A percentile compares a stretch with the other conserved stretches of the same genome.
phyloP scores from a whole-genome alignment of 1,284 basidiomycete species.

The Austroboletus niveus region DNA sequence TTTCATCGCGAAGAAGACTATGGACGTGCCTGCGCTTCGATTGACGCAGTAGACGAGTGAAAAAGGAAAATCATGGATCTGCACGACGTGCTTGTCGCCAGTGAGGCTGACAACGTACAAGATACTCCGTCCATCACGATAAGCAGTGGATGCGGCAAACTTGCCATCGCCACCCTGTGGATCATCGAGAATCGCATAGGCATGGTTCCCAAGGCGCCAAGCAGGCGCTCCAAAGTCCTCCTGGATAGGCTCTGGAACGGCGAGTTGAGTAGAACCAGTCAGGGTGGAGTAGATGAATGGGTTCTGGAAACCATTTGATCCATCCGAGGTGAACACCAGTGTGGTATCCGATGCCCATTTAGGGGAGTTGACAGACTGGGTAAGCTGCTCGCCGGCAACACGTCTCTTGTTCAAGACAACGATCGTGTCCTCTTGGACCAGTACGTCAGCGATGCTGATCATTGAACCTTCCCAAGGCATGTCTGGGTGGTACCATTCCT shows the following conservation, averaged over 20 bases:
- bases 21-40: slow-evolving; percentile 29
- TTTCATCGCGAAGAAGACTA: slow-evolving; percentile 21
- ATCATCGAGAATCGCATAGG: slow-evolving; percentile 46
- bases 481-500: slow-evolving; percentile 74
- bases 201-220: slow-evolving; percentile 53
- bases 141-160: slow-evolving; percentile 44
- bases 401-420: slow-evolving; percentile 27
- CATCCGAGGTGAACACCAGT: slow-evolving; percentile 67
- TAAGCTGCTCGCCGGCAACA: slow-evolving; percentile 50
- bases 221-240: slow-evolving; percentile 59
- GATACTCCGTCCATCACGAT: slow-evolving; percentile 46
- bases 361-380: slow-evolving; percentile 53
- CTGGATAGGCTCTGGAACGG: slow-evolving; percentile 46
- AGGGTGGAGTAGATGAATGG: slow-evolving; percentile 53
- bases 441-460: slow-evolving; percentile 52
- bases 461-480: slow-evolving; percentile 81
- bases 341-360: slow-evolving; percentile 52
- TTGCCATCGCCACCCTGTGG: slow-evolving; percentile 27
- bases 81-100: slow-evolving; percentile 24
- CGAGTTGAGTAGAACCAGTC: slow-evolving; percentile 32
- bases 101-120: slow-evolving; percentile 49
- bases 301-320: slow-evolving; percentile 56
- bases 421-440: slow-evolving; percentile 36
- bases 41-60: slow-evolving; percentile 43
- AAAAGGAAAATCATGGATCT: slow-evolving; percentile 44